Evolutionary conservation across 805 yeast species (phyloP), one percentile per base, ranked within the genome.

Genomic region (Clavispora phyllophila): DNA sequence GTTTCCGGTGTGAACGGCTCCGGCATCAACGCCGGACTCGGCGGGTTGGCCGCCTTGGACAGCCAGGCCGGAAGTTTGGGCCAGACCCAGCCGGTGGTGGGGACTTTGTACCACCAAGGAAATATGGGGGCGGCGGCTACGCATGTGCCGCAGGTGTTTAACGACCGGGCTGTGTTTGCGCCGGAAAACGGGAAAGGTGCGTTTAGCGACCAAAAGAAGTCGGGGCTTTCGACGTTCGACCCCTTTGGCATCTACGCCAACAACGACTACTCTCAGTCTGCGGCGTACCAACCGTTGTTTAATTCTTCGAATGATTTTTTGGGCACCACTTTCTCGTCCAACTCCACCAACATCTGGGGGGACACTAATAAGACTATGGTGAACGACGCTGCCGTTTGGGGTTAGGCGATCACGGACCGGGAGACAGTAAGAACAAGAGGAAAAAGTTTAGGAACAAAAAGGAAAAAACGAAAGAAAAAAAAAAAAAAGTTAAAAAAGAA

Each of bases 301-400:
- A 44, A 38, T 37, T 45, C 55, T 13, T 49, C 55, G 9, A 45
- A 46, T 42, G 42, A 40, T 27, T 42, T 50, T 31, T 44, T 51
- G 40, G 49, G 50, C 36, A 37, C 53, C 29, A 39, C 38, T 29
- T 46, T 44, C 22, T 40, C 47, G n/a, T 42, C 48, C 37, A 39
- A 43, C 12, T 40, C 43, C 27, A 39, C 46, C 23, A 60, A 51
- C 41, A 61, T 62, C 31, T 62, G 66, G 66, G 58, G 62, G 9
- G 51, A 47, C 37, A 42, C 39, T 22, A 44, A 47, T 17, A 48
- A 48, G 37, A 34, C 45, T 10, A 39, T 53, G 45, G 42, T 45
- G 10, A 48, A 46, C 15, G 61, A 54, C 37, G 57, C 63, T 17
- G 55, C 63, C n/a, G 67, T 62, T 14, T 62, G 67, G 66, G 66